phyloP scores from a whole-genome alignment of 1,284 basidiomycete genomes.

The Ceratorhiza oryzae-sativae region DNA sequence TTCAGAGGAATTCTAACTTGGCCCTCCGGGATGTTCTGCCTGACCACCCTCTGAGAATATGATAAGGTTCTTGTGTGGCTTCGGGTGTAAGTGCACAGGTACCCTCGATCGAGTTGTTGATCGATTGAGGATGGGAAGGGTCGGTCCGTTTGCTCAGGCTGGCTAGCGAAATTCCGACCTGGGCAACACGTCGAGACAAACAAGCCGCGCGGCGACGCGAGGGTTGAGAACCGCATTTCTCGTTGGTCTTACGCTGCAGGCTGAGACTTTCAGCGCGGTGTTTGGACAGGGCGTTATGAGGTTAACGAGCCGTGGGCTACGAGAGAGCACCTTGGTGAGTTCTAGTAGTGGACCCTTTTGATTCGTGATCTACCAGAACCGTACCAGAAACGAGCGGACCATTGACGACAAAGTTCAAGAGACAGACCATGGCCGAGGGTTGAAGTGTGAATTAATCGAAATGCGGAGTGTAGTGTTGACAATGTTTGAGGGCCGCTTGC shows the following conservation, averaged over 20 bases:
- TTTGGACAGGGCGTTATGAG: conserved; percentile 21
- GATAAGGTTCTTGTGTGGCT: conserved; percentile 57
- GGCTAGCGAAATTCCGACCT: conserved; percentile 9
- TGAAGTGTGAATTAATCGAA: neutral
- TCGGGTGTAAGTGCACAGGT: conserved; percentile 48
- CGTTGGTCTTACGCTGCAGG: conserved; percentile 16
- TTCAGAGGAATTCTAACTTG: conserved; percentile 61
- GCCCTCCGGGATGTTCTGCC: conserved; percentile 60
- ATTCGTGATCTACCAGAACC: conserved; percentile 7
- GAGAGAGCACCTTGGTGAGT: neutral
- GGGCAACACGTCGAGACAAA: conserved; percentile 20
- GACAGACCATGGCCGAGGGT: neutral
- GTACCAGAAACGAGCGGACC: neutral
- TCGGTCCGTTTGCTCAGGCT: conserved; percentile 16
- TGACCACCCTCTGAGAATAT: conserved; percentile 56
- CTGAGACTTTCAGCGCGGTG: conserved; percentile 26
- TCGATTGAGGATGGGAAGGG: conserved; percentile 19
- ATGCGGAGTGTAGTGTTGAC: neutral
- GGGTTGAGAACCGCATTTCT: conserved; percentile 20
- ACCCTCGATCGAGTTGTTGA: conserved; percentile 26
- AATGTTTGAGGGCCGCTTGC: neutral
- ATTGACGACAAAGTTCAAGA: conserved; percentile 3
- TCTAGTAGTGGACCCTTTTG: neutral
- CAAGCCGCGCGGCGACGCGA: conserved; percentile 22
- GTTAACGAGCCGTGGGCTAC: conserved; percentile 9